Evolutionary conservation across 352 stramenopile genomes (phyloP), one percentile per base, ranked within the genome.

Genomic region (Globisporangium paddicum): DNA sequence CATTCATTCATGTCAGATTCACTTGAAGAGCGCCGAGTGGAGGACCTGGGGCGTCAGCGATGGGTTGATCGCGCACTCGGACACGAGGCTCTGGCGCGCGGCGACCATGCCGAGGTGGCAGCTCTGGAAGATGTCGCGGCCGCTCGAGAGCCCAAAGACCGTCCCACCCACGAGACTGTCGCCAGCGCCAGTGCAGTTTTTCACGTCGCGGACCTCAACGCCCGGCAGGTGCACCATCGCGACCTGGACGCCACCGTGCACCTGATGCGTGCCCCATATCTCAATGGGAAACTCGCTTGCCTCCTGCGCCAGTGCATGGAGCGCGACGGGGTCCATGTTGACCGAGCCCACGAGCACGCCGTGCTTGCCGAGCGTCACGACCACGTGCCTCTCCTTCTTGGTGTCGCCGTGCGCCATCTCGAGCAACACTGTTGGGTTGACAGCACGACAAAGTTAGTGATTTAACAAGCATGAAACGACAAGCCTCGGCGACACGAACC

Each of bases 281-380:
- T 89, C 71, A 13, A 72, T 55, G 10, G 72, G 40, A 42, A 88
- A 79, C 23, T 75, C 53, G 18, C 58, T 76, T 0, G 71, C 41
- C 8, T 37, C 30, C 16, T 66, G 60, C 14, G 72, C 66, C 18
- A 67, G 42, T 14, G 62, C 50, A 13, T 67, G 62, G 26, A 86
- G 19, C 16, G 76, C 59, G 5, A 28, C n/a, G 9, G 67, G 51
- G 18, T 66, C 55, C 23, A 89, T 57, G 58, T 90, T 89, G 57
- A 87, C 65, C 11, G 82, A 90, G 2, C 72, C 77, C 13, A 90
- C 68, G 21, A 95, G 55, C 9, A 90, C 77, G 2, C 87, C 87
- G 46, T 90, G 71, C 55, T 85, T 84, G 40, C 87, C 87, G 21
- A 95, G 60, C 10, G 87, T 96, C 9, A 94, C 81, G 41, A 94